phyloP scores from a whole-genome alignment of 2,329 filamentous ascomycete genomes.

The Beauveria bassiana region DNA sequence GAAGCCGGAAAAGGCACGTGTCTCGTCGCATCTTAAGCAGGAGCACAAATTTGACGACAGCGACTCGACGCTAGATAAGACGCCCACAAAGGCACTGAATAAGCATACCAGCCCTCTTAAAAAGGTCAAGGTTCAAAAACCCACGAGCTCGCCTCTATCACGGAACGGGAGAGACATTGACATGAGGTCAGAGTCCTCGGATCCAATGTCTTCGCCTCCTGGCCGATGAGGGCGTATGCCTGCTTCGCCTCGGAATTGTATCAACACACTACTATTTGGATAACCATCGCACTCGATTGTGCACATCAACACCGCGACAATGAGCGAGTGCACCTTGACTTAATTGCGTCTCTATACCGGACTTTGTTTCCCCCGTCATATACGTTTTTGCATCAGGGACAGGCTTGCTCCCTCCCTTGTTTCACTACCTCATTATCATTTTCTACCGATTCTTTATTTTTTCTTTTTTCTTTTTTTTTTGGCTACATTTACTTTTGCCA shows the following conservation, averaged over 20 bases:
- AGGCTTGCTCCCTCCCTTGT: conserved; percentile 1
- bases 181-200: conserved; percentile 48
- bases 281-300: neutral
- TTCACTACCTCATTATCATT: neutral
- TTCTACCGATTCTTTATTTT: neutral
- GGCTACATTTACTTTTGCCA: conserved; percentile 2
- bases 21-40: conserved; percentile 40
- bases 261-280: conserved; percentile 4
- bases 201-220: conserved; percentile 47
- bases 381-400: conserved; percentile 8
- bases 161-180: conserved; percentile 43
- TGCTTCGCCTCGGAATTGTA: neutral
- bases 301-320: neutral
- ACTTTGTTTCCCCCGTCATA: conserved; percentile 3
- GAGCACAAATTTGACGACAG: conserved; percentile 35
- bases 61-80: conserved; percentile 18
- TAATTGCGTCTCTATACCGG: neutral
- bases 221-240: neutral
- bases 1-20: conserved; percentile 51
- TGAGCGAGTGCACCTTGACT: neutral
- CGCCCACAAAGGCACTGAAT: conserved; percentile 27
- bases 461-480: neutral
- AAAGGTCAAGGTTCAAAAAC: conserved; percentile 39
- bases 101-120: conserved; percentile 34
- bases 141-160: conserved; percentile 40